Percentiles rank a stretch among this genome's conserved stretches.
These are phyloP conservation scores for Trypanosoma melophagium DNA, from an alignment of 208 protist species.

Conservation along the genomic window DNA sequence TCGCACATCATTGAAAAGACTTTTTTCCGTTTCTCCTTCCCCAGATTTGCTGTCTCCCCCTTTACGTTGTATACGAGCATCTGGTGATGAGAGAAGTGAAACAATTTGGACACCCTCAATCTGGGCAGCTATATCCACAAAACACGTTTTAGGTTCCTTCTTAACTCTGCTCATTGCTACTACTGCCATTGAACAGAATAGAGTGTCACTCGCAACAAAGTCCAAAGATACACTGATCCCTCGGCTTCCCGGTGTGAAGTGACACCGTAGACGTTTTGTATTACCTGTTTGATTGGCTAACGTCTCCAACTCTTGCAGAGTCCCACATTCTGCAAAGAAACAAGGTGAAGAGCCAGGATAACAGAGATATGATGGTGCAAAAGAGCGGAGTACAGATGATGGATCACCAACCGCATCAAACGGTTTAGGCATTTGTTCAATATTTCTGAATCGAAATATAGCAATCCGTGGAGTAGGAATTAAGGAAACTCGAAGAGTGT, in stretches of 20 bases:
- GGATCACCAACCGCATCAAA: slow-evolving; percentile 24
- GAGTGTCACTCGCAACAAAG: background rate
- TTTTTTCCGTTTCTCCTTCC: too few species aligned
- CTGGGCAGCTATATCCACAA: slow-evolving; percentile 23
- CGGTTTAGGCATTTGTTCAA: slow-evolving; percentile 9
- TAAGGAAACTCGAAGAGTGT: slow-evolving; percentile 27
- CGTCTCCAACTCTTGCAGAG: slow-evolving; percentile 24
- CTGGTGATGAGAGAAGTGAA: background rate
- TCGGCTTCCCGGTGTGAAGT: slow-evolving; percentile 1
- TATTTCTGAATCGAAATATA: slow-evolving; percentile 30
- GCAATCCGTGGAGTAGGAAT: background rate
- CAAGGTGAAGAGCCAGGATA: slow-evolving; percentile 11
- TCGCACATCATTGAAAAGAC: too few species aligned
- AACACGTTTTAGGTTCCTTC: slow-evolving; percentile 8
- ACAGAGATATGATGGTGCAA: slow-evolving; percentile 12
- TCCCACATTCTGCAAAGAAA: slow-evolving; percentile 30
- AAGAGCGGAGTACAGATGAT: slow-evolving; percentile 13
- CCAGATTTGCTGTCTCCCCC: too few species aligned
- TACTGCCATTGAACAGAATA: slow-evolving; percentile 6
- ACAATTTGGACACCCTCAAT: slow-evolving; percentile 3
- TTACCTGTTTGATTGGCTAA: background rate
- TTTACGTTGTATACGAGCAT: background rate
- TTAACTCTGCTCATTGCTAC: background rate
- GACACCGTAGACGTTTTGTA: slow-evolving; percentile 4
- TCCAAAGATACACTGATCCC: background rate